Base-by-base conservation (phyloP, 2,329 filamentous ascomycete species). In the Pseudofabraea citricarpa region DNA sequence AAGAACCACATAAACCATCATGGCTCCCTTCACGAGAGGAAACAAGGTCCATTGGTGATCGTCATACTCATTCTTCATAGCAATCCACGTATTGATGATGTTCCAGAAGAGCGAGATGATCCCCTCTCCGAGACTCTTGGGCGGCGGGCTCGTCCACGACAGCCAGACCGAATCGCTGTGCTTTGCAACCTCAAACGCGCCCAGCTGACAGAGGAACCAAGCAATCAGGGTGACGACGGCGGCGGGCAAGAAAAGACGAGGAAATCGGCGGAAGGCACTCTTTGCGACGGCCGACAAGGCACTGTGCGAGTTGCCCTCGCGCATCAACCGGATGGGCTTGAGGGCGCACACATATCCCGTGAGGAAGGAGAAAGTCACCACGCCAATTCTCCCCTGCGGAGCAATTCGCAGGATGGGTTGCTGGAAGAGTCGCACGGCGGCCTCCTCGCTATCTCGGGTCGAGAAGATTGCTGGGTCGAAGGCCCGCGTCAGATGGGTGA, bases 351-450 rank as follows among this genome's bases (percentile, higher is more conserved):
- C 76, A 51, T 78, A 80, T 47, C 77, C 76, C 24, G 77, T 76
- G 40, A 80, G 74, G 38, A 83, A 68, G 56, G 79, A 73, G 60
- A 83, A 82, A 52, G 81, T 75, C 20, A 77, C 74, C 12, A 82
- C 80, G 63, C 78, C 80, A 35, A 76, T 74, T n/a, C 80, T 71
- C 21, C 79, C 76, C 51, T 77, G 75, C 40, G 72, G 68, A 37
- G 73, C 65, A 41, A 81, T 70, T 42, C 77, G 73, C 44, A 80
- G 63, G 56, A 74, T 74, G 12, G 76, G 77, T 33, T 69, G 63
- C 56, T 81, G 76, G 48, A 79, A 69, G 21, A 76, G 50, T 39
- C 67, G 65, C 4, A 72, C 68, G 3, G 66, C 56, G 7, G 62
- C 64, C 24, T 67, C 66, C 20, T 69, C 61, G 23, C 60, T 56